These are phyloP conservation scores for Vitis rotundifolia DNA, from an alignment of 164 flowering plant genomes.

Conservation along the genomic window DNA sequence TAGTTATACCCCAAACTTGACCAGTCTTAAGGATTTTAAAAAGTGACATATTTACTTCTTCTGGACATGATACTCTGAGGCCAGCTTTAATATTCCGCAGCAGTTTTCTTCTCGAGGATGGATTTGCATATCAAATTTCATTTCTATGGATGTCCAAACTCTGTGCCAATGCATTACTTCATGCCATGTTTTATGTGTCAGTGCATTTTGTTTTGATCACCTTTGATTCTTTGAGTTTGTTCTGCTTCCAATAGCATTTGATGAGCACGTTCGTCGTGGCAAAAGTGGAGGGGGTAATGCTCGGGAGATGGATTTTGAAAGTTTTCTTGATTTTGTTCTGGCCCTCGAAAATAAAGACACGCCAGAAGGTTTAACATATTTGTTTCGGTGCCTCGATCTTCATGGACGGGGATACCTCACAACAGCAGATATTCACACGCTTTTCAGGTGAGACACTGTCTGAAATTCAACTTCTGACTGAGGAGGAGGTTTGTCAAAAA, in stretches of 20 bases:
- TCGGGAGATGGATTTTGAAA: slow-evolving; percentile 96
- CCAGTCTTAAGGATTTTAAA: no score
- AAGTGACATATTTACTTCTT: no score
- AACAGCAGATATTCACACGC: slow-evolving; percentile 93
- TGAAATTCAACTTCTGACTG: not conserved
- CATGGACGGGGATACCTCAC: slow-evolving; percentile 85
- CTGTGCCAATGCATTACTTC: not conserved
- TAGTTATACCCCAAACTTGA: no score
- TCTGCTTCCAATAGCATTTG: slow-evolving; percentile 59
- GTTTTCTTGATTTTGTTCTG: slow-evolving; percentile 92
- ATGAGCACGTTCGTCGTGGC: slow-evolving; percentile 95
- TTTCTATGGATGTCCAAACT: no score
- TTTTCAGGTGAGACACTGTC: slow-evolving; percentile 67
- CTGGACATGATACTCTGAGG: no score
- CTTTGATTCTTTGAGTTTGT: not conserved
- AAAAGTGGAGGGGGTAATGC: slow-evolving; percentile 73
- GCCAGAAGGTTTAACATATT: slow-evolving; percentile 89
- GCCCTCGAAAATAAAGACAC: slow-evolving; percentile 96
- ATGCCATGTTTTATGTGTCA: not conserved
- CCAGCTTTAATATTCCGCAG: no score
- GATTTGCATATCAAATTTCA: no score
- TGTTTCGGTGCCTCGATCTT: slow-evolving; percentile 95
- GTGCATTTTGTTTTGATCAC: not conserved
- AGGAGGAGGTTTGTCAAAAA: no score
- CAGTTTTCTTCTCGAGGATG: no score